A percentile compares a stretch with the other conserved stretches of the same genome.
Conservation (phyloP, 306 rosid genomes). For the Citrullus colocynthis region DNA sequence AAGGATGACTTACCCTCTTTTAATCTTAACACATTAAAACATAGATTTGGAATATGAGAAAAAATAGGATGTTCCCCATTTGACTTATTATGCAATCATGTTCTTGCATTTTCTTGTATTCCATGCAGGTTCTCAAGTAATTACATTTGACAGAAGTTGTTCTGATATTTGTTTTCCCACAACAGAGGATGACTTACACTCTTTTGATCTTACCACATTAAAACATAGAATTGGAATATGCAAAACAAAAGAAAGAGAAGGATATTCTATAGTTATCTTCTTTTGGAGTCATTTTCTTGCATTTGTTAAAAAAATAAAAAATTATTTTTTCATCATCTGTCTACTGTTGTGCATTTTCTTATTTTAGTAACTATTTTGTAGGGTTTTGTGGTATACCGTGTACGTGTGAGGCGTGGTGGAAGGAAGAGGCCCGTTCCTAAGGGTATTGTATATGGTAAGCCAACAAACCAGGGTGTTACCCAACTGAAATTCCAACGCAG, state of each 20-base stretch:
- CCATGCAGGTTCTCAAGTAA: background rate
- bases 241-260: background rate
- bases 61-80: background rate
- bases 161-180: background rate
- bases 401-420: constrained; percentile 89
- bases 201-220: background rate
- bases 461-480: constrained; percentile 90
- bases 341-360: background rate
- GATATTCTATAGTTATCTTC: background rate
- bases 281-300: background rate
- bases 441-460: constrained; percentile 92
- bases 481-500: constrained; percentile 77
- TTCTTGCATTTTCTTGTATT: background rate
- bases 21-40: background rate
- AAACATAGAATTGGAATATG: background rate
- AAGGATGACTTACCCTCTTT: background rate
- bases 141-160: background rate
- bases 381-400: constrained; percentile 83
- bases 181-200: background rate
- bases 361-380: background rate
- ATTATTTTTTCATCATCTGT: background rate
- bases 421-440: constrained; percentile 89
- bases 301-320: background rate
- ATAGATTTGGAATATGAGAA: background rate
- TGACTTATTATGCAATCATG: background rate